A percentile compares a stretch with the other conserved stretches of the same genome.
Evolutionary conservation across 1,284 basidiomycete genomes (phyloP).

Genomic region (Singerocomus rubriflavus): DNA sequence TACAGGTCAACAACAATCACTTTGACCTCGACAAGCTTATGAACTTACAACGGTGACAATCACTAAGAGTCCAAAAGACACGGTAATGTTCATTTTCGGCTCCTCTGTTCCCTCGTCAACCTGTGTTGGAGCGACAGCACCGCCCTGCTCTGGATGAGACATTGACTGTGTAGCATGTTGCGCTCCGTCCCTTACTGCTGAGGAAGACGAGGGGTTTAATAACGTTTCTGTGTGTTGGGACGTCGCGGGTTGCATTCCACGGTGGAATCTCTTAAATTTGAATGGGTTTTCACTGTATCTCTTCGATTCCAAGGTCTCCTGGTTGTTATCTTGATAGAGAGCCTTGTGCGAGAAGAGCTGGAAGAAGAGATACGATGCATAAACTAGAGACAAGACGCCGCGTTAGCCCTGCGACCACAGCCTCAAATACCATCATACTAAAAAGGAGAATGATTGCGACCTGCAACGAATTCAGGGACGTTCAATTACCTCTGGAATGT

Average conservation of each 20-base stretch:
- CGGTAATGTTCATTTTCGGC: conserved; percentile 53
- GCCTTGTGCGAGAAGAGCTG: conserved; percentile 83
- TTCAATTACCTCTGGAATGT: not conserved
- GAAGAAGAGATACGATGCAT: conserved; percentile 75
- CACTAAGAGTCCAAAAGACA: conserved; percentile 53
- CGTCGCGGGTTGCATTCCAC: conserved; percentile 4
- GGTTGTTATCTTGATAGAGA: conserved; percentile 59
- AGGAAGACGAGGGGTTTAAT: conserved; percentile 4
- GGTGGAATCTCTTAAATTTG: conserved; percentile 17
- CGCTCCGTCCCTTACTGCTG: rapidly evolving
- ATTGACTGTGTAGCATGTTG: not conserved
- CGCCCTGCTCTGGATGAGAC: conserved; percentile 16
- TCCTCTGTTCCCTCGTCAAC: conserved; percentile 47
- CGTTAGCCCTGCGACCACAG: conserved; percentile 4
- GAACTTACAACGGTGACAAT: conserved; percentile 61
- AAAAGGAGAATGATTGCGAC: conserved; percentile 80
- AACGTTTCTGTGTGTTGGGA: not conserved
- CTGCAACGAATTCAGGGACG: conserved; percentile 34
- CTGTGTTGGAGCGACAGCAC: not conserved
- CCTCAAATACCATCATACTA: conserved; percentile 47
- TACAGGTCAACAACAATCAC: not conserved
- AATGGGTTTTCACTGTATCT: conserved; percentile 33
- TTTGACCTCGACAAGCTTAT: not conserved
- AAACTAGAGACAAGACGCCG: conserved; percentile 45
- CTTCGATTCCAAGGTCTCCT: conserved; percentile 27